A percentile compares a stretch with the other conserved stretches of the same genome.
Conservation (phyloP, 768 basidiomycete species). For the Rhizopogon salebrosus region DNA sequence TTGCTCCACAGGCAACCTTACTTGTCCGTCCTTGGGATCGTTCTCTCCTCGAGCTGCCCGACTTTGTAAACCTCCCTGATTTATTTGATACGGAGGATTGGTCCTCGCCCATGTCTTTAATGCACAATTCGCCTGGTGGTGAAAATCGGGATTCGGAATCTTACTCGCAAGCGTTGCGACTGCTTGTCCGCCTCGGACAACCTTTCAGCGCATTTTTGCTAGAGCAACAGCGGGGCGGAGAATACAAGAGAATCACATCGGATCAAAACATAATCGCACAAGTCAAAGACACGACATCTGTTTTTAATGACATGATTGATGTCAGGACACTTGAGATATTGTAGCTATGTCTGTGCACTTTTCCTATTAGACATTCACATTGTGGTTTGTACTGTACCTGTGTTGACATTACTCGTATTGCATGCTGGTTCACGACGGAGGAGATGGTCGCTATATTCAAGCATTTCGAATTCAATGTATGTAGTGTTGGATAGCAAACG, state of each 20-base stretch:
- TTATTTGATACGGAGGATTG: not conserved
- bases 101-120: not conserved
- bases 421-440: no score
- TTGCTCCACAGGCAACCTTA: not conserved
- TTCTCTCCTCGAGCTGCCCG: not conserved
- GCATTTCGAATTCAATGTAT: no score
- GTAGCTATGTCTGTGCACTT: not conserved
- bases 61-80: not conserved
- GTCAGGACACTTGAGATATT: slow-evolving; percentile 1
- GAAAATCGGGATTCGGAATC: not conserved
- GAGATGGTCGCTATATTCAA: no score
- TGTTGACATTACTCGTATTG: no score
- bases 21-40: not conserved
- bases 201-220: not conserved
- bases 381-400: no score
- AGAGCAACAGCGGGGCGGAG: not conserved
- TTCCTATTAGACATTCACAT: no score
- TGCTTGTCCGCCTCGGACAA: not conserved
- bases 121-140: not conserved
- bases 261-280: not conserved
- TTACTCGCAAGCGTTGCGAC: not conserved
- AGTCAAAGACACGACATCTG: not conserved
- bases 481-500: no score
- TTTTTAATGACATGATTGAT: not conserved
- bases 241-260: not conserved